Evolutionary conservation across 345 rosid genomes (phyloP), one percentile per base, ranked within the genome.

Genomic region (Aethionema arabicum): DNA sequence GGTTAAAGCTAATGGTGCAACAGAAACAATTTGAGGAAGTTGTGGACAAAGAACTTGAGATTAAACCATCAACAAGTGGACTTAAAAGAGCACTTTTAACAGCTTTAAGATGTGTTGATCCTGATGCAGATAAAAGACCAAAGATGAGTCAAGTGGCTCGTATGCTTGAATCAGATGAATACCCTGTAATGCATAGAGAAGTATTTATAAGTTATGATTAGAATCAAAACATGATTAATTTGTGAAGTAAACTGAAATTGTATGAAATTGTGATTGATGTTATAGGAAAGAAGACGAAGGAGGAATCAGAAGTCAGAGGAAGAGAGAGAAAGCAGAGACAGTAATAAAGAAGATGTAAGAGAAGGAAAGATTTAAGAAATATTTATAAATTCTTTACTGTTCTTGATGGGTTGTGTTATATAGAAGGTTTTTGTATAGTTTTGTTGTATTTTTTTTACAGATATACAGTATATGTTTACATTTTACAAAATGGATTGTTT

Each of bases 111-210:
- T 92, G 98, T 45, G 95, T 92, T 33, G 98, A 92, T 80, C 96
- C 95, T 40, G 98, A 92, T 73, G 74, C 89, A 37, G 89, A 80
- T 48, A 92, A 92, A 83, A 85, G 98, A 65, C 95, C 96, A 15
- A 92, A 81, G 79, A 92, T 92, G 98, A 86, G 95, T 69, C 98
- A 85, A 76, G 98, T 86, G 4, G 93, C 77, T 54, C 86, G 96
- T 47, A 92, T 92, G 98, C 88, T 92, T 40, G 96, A 92, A 69
- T 81, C 89, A 14, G 96, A 88, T 75, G 98, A 88, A 58, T 88
- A 86, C 77, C 95, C 89, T 54, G 57, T 91, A 56, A 49, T 70
- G 74, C 83, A 88, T 35, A 78, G 90, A 78, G 91, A 91, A 96
- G 98, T 85, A 68, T 44, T 4, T 40, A 52, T 9, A 50, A 10